phyloP scores from a whole-genome alignment of 2,329 filamentous ascomycete genomes.

The Fusarium pseudocircinatum region DNA sequence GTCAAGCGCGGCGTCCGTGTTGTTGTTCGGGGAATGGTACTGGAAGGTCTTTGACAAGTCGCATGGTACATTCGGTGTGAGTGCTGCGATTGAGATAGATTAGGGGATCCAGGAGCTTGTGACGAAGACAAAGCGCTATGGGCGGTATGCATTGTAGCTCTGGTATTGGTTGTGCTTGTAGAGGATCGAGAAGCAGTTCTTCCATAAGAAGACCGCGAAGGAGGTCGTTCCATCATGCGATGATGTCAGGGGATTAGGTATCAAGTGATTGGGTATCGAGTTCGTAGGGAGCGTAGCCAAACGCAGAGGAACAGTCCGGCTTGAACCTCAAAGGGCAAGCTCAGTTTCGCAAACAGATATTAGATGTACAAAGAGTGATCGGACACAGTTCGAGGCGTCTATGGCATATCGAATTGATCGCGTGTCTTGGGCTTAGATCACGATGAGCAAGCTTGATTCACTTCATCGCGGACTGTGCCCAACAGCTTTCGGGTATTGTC shows the following conservation, averaged over 20 bases:
- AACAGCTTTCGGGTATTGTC: constrained; percentile 9
- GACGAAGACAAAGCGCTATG: constrained; percentile 56
- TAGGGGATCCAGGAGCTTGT: constrained; percentile 50
- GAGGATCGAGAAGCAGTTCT: constrained; percentile 60
- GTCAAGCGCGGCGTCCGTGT: constrained; percentile 55
- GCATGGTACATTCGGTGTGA: constrained; percentile 54
- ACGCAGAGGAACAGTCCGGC: not conserved
- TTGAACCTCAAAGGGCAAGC: not conserved
- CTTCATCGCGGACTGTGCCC: constrained; percentile 24
- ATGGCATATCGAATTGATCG: constrained; percentile 21
- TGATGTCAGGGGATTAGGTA: not conserved
- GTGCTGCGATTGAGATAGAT: constrained; percentile 48
- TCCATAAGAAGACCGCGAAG: constrained; percentile 47
- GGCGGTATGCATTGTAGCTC: constrained; percentile 53
- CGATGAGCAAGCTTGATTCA: constrained; percentile 25
- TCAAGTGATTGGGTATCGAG: not conserved
- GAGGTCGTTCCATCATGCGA: constrained; percentile 45
- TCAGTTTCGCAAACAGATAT: not conserved
- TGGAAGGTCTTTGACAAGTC: constrained; percentile 47
- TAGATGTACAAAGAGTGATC: not conserved
- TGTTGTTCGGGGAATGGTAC: constrained; percentile 48
- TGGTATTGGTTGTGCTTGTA: constrained; percentile 54
- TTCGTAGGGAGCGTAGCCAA: not conserved
- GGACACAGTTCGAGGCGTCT: not conserved
- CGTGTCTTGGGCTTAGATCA: constrained; percentile 17